phyloP scores from a whole-genome alignment of 2,329 filamentous ascomycete species.

The Aspergillus sp. region DNA sequence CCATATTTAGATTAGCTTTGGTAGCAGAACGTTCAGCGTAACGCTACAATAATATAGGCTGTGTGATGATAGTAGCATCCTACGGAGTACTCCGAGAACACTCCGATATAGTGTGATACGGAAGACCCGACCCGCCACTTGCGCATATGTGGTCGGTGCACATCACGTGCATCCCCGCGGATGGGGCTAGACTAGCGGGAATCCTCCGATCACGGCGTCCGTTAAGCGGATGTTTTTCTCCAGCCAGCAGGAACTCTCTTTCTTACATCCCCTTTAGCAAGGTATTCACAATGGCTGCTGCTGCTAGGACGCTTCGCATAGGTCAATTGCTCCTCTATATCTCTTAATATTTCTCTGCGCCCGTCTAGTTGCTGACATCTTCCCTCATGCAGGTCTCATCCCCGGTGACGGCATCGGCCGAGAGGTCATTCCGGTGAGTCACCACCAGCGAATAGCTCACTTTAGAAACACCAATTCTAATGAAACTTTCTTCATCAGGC shows the following conservation, averaged over 20 bases:
- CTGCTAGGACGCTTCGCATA: slow-evolving; percentile 67
- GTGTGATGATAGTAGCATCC: too few relatives aligned
- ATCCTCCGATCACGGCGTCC: slow-evolving; percentile 34
- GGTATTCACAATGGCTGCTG: slow-evolving; percentile 42
- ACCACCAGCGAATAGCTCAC: neutral
- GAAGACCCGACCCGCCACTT: neutral
- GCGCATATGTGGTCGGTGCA: neutral
- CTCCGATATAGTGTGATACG: neutral
- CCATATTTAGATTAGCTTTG: too few relatives aligned
- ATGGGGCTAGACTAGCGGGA: slow-evolving; percentile 11
- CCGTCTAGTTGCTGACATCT: slow-evolving; percentile 19
- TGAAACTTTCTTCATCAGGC: slow-evolving; percentile 48
- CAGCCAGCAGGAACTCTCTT: slow-evolving; percentile 11
- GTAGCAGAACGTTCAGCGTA: too few relatives aligned
- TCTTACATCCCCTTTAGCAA: slow-evolving; percentile 1
- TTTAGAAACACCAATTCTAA: slow-evolving; percentile 13
- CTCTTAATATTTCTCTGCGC: neutral
- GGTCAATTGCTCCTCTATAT: slow-evolving; percentile 51
- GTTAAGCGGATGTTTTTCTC: slow-evolving; percentile 13
- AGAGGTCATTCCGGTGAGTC: slow-evolving; percentile 82
- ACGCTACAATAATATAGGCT: too few relatives aligned
- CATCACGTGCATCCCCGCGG: neutral
- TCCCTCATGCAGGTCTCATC: slow-evolving; percentile 71
- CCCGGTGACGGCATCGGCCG: slow-evolving; percentile 97
- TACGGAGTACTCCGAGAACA: too few relatives aligned